phyloP scores from a whole-genome alignment of 139 green algal genomes.

The Picochlorum costavermella region DNA sequence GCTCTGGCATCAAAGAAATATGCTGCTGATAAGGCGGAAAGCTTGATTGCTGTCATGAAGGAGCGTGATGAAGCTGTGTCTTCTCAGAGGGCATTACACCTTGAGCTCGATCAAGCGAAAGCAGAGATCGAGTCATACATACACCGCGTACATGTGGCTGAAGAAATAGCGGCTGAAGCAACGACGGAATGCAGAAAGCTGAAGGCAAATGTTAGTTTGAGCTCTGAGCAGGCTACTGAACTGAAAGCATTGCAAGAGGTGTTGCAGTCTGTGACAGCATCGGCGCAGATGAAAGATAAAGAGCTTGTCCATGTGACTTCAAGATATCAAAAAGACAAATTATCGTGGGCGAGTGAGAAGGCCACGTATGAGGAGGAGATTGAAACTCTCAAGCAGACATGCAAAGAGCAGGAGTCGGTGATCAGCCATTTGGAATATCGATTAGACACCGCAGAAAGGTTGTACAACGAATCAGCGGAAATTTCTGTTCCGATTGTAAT shows the following conservation, averaged over 20 bases:
- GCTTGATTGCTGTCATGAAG: background rate
- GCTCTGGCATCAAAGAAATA: background rate
- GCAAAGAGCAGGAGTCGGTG: background rate
- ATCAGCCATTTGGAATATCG: background rate
- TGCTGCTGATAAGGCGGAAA: background rate
- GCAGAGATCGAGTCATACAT: background rate
- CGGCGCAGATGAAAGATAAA: slow-evolving; percentile 2
- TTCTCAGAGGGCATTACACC: background rate
- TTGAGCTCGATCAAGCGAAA: background rate
- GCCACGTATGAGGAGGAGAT: background rate
- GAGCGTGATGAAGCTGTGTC: background rate
- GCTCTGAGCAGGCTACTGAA: slow-evolving; percentile 1
- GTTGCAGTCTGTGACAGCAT: background rate
- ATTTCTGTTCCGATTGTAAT: background rate
- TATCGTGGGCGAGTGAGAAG: background rate
- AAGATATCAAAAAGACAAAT: background rate
- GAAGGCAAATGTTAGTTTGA: background rate
- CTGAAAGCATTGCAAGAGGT: slow-evolving; percentile 8
- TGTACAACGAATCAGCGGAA: background rate
- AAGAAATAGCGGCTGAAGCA: slow-evolving; percentile 1
- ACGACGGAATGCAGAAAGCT: background rate
- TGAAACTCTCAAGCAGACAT: background rate
- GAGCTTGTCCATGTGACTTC: background rate
- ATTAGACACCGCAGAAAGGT: background rate
- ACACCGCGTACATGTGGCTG: background rate